These are phyloP conservation scores for Ophiostoma sp. DNA, from an alignment of 2,329 filamentous ascomycete genomes.

Conservation along the genomic window DNA sequence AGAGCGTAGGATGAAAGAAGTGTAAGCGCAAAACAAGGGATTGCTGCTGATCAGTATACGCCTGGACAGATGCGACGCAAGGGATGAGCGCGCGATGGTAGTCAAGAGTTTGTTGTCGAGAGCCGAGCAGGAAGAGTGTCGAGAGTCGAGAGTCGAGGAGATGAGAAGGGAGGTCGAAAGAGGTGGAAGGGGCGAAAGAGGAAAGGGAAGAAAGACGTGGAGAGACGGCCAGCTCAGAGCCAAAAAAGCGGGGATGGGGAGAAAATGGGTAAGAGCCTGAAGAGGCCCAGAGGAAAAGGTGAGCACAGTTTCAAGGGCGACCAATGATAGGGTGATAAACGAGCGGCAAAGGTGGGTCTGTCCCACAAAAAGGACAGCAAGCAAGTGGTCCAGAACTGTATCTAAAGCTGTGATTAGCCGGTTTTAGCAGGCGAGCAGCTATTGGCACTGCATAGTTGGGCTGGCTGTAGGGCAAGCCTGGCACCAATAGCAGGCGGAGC, in stretches of 20 bases:
- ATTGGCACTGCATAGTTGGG: background rate
- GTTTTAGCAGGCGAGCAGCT: background rate
- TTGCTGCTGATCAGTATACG: conserved; percentile 23
- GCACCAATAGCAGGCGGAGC: background rate
- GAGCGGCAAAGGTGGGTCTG: background rate
- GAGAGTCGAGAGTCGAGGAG: background rate
- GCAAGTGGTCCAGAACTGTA: background rate
- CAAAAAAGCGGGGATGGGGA: conserved; percentile 13
- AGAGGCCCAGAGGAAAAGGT: background rate
- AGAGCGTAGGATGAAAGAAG: background rate
- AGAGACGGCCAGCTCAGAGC: conserved; percentile 22
- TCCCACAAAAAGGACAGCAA: background rate
- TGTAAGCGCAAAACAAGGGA: conserved; percentile 21
- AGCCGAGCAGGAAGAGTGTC: conserved; percentile 22
- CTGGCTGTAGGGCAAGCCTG: background rate
- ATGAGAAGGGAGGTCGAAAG: conserved; percentile 23
- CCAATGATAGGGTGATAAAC: background rate
- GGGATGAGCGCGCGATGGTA: conserved; percentile 22
- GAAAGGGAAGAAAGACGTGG: conserved; percentile 7
- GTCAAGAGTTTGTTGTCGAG: conserved; percentile 29
- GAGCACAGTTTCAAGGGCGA: background rate
- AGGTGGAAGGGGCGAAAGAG: conserved; percentile 2
- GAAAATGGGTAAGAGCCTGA: conserved; percentile 17
- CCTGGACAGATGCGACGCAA: conserved; percentile 22
- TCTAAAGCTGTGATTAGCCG: background rate